Percentiles rank a stretch among this genome's conserved stretches.
Conservation (phyloP, 768 basidiomycete genomes). For the Serendipita sp. region DNA sequence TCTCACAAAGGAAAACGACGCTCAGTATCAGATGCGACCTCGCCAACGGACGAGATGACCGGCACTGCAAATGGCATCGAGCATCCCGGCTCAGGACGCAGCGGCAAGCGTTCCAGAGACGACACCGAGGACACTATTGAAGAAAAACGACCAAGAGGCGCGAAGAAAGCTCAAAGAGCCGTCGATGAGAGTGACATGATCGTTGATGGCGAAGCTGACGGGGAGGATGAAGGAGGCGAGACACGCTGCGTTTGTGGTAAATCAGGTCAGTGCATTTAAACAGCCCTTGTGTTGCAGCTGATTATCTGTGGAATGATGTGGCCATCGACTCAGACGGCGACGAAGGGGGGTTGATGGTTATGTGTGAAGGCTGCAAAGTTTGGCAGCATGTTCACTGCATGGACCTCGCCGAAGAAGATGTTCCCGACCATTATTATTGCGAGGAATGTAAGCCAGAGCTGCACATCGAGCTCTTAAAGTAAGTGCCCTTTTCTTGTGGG, state of each 20-base stretch:
- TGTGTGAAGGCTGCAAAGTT: conserved; percentile 90
- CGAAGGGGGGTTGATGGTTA: conserved; percentile 86
- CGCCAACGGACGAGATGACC: background rate
- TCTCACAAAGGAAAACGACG: background rate
- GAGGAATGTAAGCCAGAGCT: conserved; percentile 81
- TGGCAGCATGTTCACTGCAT: conserved; percentile 98
- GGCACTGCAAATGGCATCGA: background rate
- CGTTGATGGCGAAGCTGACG: conserved; percentile 36
- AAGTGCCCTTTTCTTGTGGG: conserved; percentile 18
- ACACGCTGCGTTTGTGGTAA: conserved; percentile 82
- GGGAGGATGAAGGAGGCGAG: conserved; percentile 35
- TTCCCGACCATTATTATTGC: conserved; percentile 79
- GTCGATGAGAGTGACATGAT: conserved; percentile 20
- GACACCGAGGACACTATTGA: background rate
- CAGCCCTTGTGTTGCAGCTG: background rate
- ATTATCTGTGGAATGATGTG: conserved; percentile 2
- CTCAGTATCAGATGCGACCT: background rate
- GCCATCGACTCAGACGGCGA: conserved; percentile 21
- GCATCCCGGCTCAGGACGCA: background rate
- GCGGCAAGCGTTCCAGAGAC: background rate
- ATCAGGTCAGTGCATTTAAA: conserved; percentile 36
- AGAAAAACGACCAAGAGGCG: background rate
- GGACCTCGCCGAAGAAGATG: conserved; percentile 65
- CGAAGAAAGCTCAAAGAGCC: background rate
- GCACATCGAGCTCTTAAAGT: conserved; percentile 72